Conservation (phyloP, 2,329 filamentous ascomycete species). For the Amylocarpus encephaloides region DNA sequence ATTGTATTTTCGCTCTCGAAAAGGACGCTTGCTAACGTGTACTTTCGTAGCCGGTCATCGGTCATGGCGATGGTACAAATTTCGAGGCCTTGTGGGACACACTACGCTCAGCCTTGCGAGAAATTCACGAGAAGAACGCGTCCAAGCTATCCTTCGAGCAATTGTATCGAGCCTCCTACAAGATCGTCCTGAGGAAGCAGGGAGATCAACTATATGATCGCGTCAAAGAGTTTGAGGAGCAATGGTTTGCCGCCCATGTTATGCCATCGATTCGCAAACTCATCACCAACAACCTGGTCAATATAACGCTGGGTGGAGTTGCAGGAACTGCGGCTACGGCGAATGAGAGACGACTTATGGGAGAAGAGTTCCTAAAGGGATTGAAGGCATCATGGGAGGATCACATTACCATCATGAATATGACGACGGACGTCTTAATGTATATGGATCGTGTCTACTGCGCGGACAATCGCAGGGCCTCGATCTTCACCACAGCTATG, state of each 20-base stretch:
- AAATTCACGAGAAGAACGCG: conserved; percentile 90
- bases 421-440: conserved; percentile 95
- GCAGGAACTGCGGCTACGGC: conserved; percentile 61
- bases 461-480: conserved; percentile 63
- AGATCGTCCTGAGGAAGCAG: conserved; percentile 84
- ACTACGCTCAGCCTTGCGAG: conserved; percentile 67
- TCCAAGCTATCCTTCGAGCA: conserved; percentile 90
- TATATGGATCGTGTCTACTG: conserved; percentile 89
- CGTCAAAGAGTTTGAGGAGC: conserved; percentile 73
- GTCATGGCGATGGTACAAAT: conserved; percentile 56
- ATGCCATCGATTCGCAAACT: conserved; percentile 62
- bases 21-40: not conserved
- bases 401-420: conserved; percentile 89
- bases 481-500: conserved; percentile 80
- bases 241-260: conserved; percentile 72
- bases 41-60: conserved; percentile 40
- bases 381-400: conserved; percentile 78
- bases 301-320: conserved; percentile 50
- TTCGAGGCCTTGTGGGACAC: conserved; percentile 82
- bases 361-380: conserved; percentile 74
- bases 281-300: conserved; percentile 63
- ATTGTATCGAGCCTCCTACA: conserved; percentile 89
- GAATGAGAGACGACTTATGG: conserved; percentile 71
- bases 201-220: conserved; percentile 74
- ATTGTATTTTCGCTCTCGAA: not conserved